Base-by-base conservation (phyloP, 306 rosid species). In the Boehmeria nivea region DNA sequence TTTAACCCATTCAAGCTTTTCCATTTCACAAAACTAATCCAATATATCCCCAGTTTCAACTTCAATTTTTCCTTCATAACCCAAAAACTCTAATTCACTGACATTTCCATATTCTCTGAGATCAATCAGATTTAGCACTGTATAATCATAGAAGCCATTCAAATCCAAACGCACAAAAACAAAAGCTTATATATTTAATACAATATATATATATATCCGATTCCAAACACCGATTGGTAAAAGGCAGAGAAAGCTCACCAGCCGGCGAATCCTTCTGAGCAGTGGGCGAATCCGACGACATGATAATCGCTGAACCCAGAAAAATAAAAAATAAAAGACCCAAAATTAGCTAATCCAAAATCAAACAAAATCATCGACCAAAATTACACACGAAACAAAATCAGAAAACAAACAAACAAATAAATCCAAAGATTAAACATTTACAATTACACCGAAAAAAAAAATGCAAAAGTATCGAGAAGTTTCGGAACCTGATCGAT, bases 231-330 rank as follows among this genome's bases (percentile, higher is more conserved):
- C 38, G 10, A 40, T 40, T 14, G 0, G 45, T 3, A 12, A 40
- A 14, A 11, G 16, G 10, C 15, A 40, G 0, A 10, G 45, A 40
- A 40, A 10, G 45, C 45, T 40, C 76, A 84, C 89, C 95, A 72
- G 85, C 75, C 25, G 84, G 83, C 39, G 46, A 47, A 74, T 87
- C 88, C 79, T 78, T 87, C 46, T 40, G 45, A 40, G 45, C 15
- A 40, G 45, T 40, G 0, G 33, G 65, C 55, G 76, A 58, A 58
- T 73, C 65, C 2, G 95, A 84, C 65, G 89, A 93, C 95, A 86
- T 87, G 44, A 46, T 33, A 70, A 68, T 17, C 43, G 59, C 88
- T 86, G 73, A 63, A 67, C 61, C 48, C 50, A 62, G 63, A 37
- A 39, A 22, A 43, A 38, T 42, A 37, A 51, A 61, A 49, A 63